These are phyloP conservation scores for Trichoderma sp. DNA, from an alignment of 2,329 filamentous ascomycete genomes.

Conservation along the genomic window DNA sequence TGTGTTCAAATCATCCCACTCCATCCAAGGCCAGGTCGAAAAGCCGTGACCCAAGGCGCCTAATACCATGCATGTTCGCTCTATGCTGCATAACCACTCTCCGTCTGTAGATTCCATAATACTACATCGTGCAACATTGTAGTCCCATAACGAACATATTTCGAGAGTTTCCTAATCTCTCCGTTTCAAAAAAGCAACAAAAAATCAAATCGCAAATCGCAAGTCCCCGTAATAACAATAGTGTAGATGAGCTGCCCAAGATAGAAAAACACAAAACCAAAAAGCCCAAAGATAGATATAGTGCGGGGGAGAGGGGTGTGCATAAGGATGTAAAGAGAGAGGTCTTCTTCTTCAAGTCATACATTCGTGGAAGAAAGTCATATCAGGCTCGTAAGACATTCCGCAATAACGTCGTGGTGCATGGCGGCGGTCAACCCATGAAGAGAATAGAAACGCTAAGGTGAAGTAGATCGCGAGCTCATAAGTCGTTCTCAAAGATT, in stretches of 20 bases:
- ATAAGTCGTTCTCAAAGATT: constrained; percentile 40
- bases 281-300: constrained; percentile 30
- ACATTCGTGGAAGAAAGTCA: constrained; percentile 47
- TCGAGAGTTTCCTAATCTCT: constrained; percentile 27
- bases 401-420: constrained; percentile 40
- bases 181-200: constrained; percentile 10
- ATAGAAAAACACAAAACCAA: constrained; percentile 25
- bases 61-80: constrained; percentile 32
- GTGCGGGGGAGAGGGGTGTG: constrained; percentile 34
- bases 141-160: constrained; percentile 36
- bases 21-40: constrained; percentile 25
- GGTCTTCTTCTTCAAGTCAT: constrained; percentile 45
- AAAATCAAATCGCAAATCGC: constrained; percentile 18
- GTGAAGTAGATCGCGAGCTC: constrained; percentile 31
- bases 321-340: constrained; percentile 31
- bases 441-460: constrained; percentile 35
- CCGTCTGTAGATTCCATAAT: constrained; percentile 26
- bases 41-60: constrained; percentile 29
- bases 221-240: constrained; percentile 16
- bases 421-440: constrained; percentile 42
- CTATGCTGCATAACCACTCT: constrained; percentile 31
- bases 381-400: constrained; percentile 46
- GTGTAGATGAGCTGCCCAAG: constrained; percentile 8
- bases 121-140: constrained; percentile 37
- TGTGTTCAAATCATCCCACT: constrained; percentile 27